phyloP scores from a whole-genome alignment of 805 yeast genomes.

The Cyberlindnera euphorbiiphila region DNA sequence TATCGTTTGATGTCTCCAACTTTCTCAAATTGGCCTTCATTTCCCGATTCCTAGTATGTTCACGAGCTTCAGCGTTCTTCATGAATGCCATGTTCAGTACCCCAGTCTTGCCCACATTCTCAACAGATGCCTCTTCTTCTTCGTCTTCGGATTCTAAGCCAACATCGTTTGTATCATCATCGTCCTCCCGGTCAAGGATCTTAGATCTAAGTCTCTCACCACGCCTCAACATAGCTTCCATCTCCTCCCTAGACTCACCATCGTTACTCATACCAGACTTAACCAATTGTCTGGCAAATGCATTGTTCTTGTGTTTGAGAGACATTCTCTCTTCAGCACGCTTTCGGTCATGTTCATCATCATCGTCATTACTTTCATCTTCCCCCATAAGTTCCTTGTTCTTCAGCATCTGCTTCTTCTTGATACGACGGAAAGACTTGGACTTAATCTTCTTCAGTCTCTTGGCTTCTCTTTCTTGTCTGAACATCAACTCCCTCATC shows the following conservation, averaged over 20 bases:
- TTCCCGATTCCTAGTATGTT: conserved; percentile 53
- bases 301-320: conserved; percentile 80
- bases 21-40: conserved; percentile 49
- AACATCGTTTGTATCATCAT: conserved; percentile 41
- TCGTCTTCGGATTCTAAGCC: conserved; percentile 44
- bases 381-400: conserved; percentile 67
- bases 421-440: conserved; percentile 79
- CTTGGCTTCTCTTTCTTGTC: conserved; percentile 89
- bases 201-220: conserved; percentile 74
- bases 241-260: conserved; percentile 74
- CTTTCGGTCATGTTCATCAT: conserved; percentile 61
- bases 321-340: conserved; percentile 93
- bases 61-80: conserved; percentile 80
- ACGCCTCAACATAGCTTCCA: conserved; percentile 91
- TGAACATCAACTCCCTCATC: conserved; percentile 94
- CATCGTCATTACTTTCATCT: conserved; percentile 47
- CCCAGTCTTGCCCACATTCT: conserved; percentile 75
- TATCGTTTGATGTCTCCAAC: conserved; percentile 44
- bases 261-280: conserved; percentile 90
- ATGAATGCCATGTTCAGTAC: conserved; percentile 92
- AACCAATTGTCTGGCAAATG: conserved; percentile 91
- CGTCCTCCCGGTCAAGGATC: conserved; percentile 56
- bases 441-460: conserved; percentile 94
- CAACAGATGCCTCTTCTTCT: conserved; percentile 35
- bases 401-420: conserved; percentile 75